Evolutionary conservation across 805 yeast genomes (phyloP).

Genomic region (Saturnispora ahearnii): DNA sequence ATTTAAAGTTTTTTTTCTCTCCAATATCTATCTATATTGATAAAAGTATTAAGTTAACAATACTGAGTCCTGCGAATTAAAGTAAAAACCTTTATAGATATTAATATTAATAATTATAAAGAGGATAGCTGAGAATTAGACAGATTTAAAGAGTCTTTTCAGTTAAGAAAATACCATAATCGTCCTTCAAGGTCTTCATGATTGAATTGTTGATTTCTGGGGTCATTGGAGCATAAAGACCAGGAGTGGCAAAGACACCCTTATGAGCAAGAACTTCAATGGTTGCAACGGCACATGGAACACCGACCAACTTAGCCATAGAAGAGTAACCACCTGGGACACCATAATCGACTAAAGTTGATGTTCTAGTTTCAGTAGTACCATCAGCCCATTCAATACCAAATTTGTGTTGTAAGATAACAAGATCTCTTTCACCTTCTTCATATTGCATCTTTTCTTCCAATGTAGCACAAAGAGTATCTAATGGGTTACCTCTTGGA

Average conservation of each 20-base stretch:
- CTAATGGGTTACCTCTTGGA: slow-evolving; percentile 91
- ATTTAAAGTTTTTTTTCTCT: neutral
- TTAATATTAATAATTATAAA: neutral
- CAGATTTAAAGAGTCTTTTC: slow-evolving; percentile 64
- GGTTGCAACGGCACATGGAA: slow-evolving; percentile 95
- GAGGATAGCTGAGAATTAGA: neutral
- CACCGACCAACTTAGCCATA: slow-evolving; percentile 98
- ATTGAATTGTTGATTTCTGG: slow-evolving; percentile 86
- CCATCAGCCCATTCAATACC: slow-evolving; percentile 97
- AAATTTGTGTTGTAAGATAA: slow-evolving; percentile 93
- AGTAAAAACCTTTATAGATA: neutral
- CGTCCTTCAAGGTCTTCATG: slow-evolving; percentile 84
- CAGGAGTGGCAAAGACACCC: slow-evolving; percentile 68
- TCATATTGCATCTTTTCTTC: slow-evolving; percentile 95
- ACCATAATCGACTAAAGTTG: slow-evolving; percentile 93
- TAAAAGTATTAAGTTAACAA: neutral
- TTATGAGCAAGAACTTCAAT: slow-evolving; percentile 60
- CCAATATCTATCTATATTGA: neutral
- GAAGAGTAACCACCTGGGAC: slow-evolving; percentile 88
- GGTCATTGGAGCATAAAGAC: slow-evolving; percentile 87
- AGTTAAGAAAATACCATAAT: slow-evolving; percentile 75
- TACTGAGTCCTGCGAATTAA: neutral
- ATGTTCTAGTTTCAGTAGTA: slow-evolving; percentile 80
- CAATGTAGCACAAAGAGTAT: slow-evolving; percentile 92
- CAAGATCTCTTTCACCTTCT: slow-evolving; percentile 91